These are phyloP conservation scores for Anisodus tanguticus DNA, from an alignment of 257 asterid genomes.

Conservation along the genomic window DNA sequence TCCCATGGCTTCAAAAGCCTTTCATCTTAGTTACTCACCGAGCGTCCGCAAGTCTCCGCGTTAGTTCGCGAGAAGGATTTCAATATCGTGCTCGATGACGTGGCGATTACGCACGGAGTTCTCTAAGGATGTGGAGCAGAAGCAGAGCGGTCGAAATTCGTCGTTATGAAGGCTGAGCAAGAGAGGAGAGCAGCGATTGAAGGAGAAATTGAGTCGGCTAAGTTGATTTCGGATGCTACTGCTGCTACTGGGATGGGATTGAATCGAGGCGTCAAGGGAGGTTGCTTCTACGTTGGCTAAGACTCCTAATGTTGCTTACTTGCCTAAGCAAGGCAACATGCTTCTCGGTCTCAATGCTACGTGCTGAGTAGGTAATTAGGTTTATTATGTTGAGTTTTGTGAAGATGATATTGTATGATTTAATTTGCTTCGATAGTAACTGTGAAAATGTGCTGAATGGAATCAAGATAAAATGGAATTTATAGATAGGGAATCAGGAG, in stretches of 20 bases:
- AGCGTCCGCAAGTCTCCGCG: slow-evolving; percentile 91
- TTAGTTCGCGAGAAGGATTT: slow-evolving; percentile 90
- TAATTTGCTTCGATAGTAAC: slow-evolving; percentile 19
- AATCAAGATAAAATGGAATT: not conserved
- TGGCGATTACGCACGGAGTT: slow-evolving; percentile 93
- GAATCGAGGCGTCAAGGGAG: slow-evolving; percentile 56
- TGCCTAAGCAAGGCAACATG: slow-evolving; percentile 50
- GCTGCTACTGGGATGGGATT: slow-evolving; percentile 51
- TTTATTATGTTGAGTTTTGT: slow-evolving; percentile 12
- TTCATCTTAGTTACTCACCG: slow-evolving; percentile 86
- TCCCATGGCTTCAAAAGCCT: slow-evolving; percentile 97
- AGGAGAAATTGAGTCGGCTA: slow-evolving; percentile 59
- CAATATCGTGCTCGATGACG: slow-evolving; percentile 86
- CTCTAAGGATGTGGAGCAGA: slow-evolving; percentile 95
- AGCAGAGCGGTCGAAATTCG: slow-evolving; percentile 95
- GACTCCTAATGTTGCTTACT: slow-evolving; percentile 20
- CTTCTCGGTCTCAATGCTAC: slow-evolving; percentile 43
- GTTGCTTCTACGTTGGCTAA: slow-evolving; percentile 48
- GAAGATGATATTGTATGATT: not conserved
- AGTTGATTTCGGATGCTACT: slow-evolving; percentile 55
- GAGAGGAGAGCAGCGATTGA: slow-evolving; percentile 46
- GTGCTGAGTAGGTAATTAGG: slow-evolving; percentile 40
- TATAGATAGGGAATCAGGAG: not conserved
- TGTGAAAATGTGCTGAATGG: not conserved
- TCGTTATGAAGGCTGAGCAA: slow-evolving; percentile 90